Evolutionary conservation across 2,329 filamentous ascomycete species (phyloP).

Genomic region (Hypoxylon sp.): DNA sequence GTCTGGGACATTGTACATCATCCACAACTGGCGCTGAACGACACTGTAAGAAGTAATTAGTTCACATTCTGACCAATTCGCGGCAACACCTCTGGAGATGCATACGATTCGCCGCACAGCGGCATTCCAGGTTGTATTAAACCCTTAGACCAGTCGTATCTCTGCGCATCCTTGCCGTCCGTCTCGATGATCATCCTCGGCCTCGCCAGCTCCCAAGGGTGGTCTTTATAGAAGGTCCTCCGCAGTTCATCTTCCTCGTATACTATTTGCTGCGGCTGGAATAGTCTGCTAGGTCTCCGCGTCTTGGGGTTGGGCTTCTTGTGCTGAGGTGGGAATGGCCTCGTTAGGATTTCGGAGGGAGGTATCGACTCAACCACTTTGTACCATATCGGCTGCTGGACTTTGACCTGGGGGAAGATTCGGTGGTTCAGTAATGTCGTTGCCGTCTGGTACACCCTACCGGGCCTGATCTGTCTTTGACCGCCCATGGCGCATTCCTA

Average conservation of each 20-base stretch:
- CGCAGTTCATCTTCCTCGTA: conserved; percentile 90
- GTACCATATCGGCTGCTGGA: conserved; percentile 64
- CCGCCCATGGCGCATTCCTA: conserved; percentile 52
- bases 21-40: conserved; percentile 89
- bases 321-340: conserved; percentile 67
- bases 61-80: conserved; percentile 1
- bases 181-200: conserved; percentile 88
- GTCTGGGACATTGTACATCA: conserved; percentile 75
- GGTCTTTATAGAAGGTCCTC: conserved; percentile 87
- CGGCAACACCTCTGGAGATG: not conserved
- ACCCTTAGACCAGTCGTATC: conserved; percentile 82
- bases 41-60: conserved; percentile 71
- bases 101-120: conserved; percentile 87
- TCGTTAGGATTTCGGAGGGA: conserved; percentile 70
- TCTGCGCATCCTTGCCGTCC: conserved; percentile 84
- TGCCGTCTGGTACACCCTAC: conserved; percentile 62
- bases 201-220: conserved; percentile 96
- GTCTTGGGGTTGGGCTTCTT: conserved; percentile 60
- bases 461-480: conserved; percentile 56
- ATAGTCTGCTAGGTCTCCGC: conserved; percentile 80
- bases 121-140: conserved; percentile 81
- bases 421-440: conserved; percentile 56
- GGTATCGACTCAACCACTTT: conserved; percentile 67
- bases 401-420: conserved; percentile 50
- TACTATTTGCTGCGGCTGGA: conserved; percentile 80